Conservation (phyloP, 176 grass and related monocot species). For the Eleusine indica region DNA sequence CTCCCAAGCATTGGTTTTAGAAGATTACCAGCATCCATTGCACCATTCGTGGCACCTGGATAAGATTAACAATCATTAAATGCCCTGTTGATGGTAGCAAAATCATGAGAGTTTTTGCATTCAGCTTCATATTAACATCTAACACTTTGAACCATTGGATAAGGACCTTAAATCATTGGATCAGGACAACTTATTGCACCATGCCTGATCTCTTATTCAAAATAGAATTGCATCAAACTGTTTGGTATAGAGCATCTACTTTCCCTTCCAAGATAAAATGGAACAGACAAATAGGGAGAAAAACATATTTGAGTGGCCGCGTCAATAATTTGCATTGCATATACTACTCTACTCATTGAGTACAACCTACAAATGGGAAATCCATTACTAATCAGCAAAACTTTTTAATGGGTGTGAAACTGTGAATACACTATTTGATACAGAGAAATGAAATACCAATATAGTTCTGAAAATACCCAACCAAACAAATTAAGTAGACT, state of each 20-base stretch:
- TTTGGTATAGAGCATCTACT: not conserved
- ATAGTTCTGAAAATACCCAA: not conserved
- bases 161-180: not conserved
- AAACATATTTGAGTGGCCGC: not conserved
- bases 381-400: too few relatives aligned
- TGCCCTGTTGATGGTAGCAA: not conserved
- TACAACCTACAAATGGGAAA: too few relatives aligned
- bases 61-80: slow-evolving; percentile 32
- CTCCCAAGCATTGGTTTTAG: slow-evolving; percentile 98
- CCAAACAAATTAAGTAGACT: not conserved
- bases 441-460: not conserved
- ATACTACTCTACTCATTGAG: not conserved
- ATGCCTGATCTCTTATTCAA: not conserved
- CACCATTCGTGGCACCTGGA: slow-evolving; percentile 93
- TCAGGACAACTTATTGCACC: not conserved
- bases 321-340: not conserved
- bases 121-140: slow-evolving; percentile 18
- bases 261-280: not conserved
- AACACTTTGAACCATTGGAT: not conserved
- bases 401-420: not conserved
- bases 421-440: not conserved
- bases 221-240: not conserved
- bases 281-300: not conserved
- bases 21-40: slow-evolving; percentile 98
- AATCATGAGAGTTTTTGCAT: not conserved